Conservation (phyloP, 2,329 filamentous ascomycete genomes). For the Venturia carpophila region DNA sequence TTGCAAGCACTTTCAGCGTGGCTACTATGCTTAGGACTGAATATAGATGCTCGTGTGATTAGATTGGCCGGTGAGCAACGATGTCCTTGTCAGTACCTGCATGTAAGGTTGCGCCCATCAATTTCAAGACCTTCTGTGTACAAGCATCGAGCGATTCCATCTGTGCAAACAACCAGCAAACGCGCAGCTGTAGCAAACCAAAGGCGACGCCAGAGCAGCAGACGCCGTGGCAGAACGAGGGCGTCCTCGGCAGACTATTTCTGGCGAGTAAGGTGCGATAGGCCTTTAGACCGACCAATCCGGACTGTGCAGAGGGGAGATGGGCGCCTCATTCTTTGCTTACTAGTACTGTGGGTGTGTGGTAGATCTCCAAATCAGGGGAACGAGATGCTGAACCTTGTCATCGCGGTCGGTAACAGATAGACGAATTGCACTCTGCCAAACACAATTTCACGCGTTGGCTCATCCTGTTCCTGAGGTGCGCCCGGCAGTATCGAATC, state of each 20-base stretch:
- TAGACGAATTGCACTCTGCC: slow-evolving; percentile 5
- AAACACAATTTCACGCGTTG: not conserved
- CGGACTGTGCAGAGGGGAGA: not conserved
- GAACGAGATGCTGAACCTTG: not conserved
- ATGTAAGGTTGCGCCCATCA: not conserved
- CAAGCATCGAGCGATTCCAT: not conserved
- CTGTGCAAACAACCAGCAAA: not conserved
- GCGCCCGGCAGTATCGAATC: not conserved
- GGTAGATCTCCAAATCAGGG: not conserved
- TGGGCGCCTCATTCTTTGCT: not conserved
- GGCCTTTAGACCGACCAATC: not conserved
- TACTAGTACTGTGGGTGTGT: too few relatives aligned
- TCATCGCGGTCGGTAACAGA: not conserved
- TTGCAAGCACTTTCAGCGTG: too few relatives aligned
- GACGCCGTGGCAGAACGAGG: not conserved
- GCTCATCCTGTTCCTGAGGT: not conserved
- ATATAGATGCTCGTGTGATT: not conserved
- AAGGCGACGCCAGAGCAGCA: not conserved
- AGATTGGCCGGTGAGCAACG: slow-evolving; percentile 3
- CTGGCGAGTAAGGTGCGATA: not conserved
- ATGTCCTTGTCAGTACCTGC: slow-evolving; percentile 1
- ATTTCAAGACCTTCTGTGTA: not conserved
- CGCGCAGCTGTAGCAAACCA: not conserved
- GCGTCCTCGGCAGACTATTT: not conserved
- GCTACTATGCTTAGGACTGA: not conserved